These are phyloP conservation scores for Nissolia schottii DNA, from an alignment of 306 rosid species.

Conservation along the genomic window DNA sequence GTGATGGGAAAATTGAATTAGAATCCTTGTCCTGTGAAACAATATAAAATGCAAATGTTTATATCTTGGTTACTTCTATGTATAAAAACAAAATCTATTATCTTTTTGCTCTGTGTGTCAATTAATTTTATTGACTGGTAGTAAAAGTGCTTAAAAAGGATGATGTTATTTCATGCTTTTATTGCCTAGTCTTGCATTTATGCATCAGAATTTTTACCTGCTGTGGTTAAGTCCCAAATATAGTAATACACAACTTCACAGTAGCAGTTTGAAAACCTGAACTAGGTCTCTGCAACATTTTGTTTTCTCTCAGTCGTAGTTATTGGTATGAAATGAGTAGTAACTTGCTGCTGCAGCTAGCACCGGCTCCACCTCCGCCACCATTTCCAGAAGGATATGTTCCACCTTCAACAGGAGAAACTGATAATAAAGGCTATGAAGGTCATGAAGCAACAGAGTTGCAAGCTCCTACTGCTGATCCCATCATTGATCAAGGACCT, in stretches of 20 bases:
- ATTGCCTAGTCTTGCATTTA: neutral
- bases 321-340: conserved; percentile 4
- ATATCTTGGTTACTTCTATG: neutral
- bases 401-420: conserved; percentile 49
- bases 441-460: conserved; percentile 58
- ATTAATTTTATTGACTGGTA: neutral
- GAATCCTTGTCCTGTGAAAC: conserved; percentile 8
- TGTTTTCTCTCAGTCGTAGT: neutral
- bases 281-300: neutral
- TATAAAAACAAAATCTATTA: too few species aligned
- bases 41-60: neutral
- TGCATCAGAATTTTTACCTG: neutral
- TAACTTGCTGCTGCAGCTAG: conserved; percentile 63
- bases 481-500: conserved; percentile 88
- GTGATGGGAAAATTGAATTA: conserved; percentile 1
- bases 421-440: conserved; percentile 67
- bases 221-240: neutral
- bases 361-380: conserved; percentile 86
- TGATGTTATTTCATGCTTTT: neutral
- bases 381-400: conserved; percentile 85
- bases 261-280: neutral
- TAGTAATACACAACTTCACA: too few species aligned
- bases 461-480: conserved; percentile 67
- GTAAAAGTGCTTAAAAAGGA: too few species aligned
- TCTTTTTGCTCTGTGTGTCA: too few species aligned